A percentile compares a stretch with the other conserved stretches of the same genome.
Conservation (phyloP, 805 yeast genomes). For the Metschnikowia hibisci region DNA sequence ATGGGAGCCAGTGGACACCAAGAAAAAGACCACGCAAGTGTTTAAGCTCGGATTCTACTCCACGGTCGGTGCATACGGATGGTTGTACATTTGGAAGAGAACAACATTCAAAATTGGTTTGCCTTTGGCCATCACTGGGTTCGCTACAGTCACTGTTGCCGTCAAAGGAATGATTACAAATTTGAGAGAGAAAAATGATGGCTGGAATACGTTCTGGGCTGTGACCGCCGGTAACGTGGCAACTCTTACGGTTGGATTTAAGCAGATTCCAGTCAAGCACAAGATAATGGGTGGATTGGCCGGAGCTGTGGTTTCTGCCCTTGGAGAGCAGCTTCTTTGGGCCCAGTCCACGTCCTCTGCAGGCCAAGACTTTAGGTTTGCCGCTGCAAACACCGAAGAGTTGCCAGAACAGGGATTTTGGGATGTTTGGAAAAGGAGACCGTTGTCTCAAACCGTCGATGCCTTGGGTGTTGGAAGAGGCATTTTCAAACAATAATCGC, state of each 20-base stretch:
- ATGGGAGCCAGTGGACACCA: conserved; percentile 55
- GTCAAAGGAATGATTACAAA: conserved; percentile 50
- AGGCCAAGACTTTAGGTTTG: conserved; percentile 36
- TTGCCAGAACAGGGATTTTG: conserved; percentile 52
- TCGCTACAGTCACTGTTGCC: conserved; percentile 51
- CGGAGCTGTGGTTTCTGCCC: conserved; percentile 37
- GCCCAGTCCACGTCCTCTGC: conserved; percentile 40
- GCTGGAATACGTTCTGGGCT: conserved; percentile 61
- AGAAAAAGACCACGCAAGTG: conserved; percentile 45
- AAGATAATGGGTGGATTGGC: conserved; percentile 38
- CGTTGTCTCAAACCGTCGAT: conserved; percentile 72
- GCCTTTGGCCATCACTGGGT: conserved; percentile 37
- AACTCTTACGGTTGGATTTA: conserved; percentile 42
- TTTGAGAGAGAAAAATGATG: conserved; percentile 59
- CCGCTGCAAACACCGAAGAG: conserved; percentile 36
- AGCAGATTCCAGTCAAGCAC: conserved; percentile 39
- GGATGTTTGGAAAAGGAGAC: conserved; percentile 79
- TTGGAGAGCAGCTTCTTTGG: conserved; percentile 37
- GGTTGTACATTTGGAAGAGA: conserved; percentile 43
- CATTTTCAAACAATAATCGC: conserved; percentile 37
- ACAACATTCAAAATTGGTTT: conserved; percentile 39
- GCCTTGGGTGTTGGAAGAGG: conserved; percentile 70
- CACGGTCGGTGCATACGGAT: conserved; percentile 46
- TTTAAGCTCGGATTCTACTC: conserved; percentile 46
- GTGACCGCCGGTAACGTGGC: conserved; percentile 50